phyloP scores from a whole-genome alignment of 2,329 filamentous ascomycete genomes.

The Penicillium sp. region DNA sequence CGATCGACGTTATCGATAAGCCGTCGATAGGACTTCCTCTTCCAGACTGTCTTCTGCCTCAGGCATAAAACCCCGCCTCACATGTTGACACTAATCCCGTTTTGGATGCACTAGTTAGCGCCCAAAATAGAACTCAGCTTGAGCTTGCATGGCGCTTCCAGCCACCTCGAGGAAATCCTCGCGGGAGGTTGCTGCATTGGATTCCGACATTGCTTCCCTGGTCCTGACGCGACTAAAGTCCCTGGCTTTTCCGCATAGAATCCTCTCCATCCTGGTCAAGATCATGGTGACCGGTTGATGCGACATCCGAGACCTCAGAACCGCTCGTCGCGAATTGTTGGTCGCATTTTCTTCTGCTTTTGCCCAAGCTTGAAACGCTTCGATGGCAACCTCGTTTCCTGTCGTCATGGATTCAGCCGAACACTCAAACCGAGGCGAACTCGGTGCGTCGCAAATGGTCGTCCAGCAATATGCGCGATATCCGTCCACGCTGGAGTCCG shows the following conservation, averaged over 20 bases:
- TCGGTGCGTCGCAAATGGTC: slow-evolving; percentile 27
- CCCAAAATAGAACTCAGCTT: slow-evolving; percentile 33
- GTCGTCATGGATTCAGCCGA: slow-evolving; percentile 24
- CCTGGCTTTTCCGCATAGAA: neutral
- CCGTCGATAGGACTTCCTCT: neutral
- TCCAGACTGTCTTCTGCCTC: neutral
- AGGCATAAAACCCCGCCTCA: slow-evolving; percentile 27
- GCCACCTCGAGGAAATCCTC: slow-evolving; percentile 22
- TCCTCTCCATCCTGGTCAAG: neutral
- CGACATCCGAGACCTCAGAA: slow-evolving; percentile 8
- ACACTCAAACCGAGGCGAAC: slow-evolving; percentile 23
- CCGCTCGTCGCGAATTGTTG: slow-evolving; percentile 5
- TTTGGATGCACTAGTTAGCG: slow-evolving; percentile 19
- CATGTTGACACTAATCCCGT: slow-evolving; percentile 21
- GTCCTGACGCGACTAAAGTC: neutral
- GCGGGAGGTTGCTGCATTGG: slow-evolving; percentile 8
- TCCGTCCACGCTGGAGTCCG: slow-evolving; percentile 30
- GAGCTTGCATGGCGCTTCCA: slow-evolving; percentile 23
- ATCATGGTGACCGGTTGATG: neutral
- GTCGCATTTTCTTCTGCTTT: slow-evolving; percentile 3
- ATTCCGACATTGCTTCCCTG: neutral
- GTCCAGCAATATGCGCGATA: slow-evolving; percentile 39
- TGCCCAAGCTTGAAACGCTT: slow-evolving; percentile 1
- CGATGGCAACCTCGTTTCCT: slow-evolving; percentile 33
- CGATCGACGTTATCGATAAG: slow-evolving; percentile 20